Base-by-base conservation (phyloP, 257 asterid species). In the Primulina tabacum region DNA sequence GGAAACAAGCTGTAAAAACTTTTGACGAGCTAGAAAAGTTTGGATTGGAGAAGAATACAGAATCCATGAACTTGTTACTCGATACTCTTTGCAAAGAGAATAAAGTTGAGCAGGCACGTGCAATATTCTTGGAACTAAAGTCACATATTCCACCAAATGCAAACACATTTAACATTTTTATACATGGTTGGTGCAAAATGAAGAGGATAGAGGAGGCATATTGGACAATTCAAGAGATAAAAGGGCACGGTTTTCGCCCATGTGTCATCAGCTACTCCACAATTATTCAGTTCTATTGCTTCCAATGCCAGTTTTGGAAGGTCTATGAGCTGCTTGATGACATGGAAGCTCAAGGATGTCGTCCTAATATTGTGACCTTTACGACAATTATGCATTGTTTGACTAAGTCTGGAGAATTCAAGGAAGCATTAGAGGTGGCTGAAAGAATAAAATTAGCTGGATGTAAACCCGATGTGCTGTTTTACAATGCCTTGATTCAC, bases 151-250 rank as follows among this genome's bases (percentile, higher is more conserved):
- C 85, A 26, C 92, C 98, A 5, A 83, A 89, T 78, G 93, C 89
- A 16, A 72, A 82, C 77, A 89, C 96, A 16, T 88, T 77, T 77
- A 92, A 89, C 79, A 86, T 92, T 53, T 88, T 89, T 71, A 75
- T 92, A 59, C 88, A 87, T 79, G 98, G 98, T 14, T 92, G 96
- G 96, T 92, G 96, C 87, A 92, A 89, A 73, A 71, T 80, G 61
- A 89, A 78, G 60, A 75, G 89, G 78, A 88, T 93, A 6, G 96
- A 93, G 62, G 99, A 90, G 82, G 97, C 99, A 28, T 84, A 86
- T 26, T 93, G 96, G 99, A 93, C 95, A 21, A 76, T 93, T 62
- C 87, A 93, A 68, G 97, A 93, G 79, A 90, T 93, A 94, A 93
- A 85, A 75, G 96, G 96, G 18, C 62, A 72, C 14, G 91, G 96